Conservation (phyloP, 768 basidiomycete species). For the Dioszegia aurantiaca region DNA sequence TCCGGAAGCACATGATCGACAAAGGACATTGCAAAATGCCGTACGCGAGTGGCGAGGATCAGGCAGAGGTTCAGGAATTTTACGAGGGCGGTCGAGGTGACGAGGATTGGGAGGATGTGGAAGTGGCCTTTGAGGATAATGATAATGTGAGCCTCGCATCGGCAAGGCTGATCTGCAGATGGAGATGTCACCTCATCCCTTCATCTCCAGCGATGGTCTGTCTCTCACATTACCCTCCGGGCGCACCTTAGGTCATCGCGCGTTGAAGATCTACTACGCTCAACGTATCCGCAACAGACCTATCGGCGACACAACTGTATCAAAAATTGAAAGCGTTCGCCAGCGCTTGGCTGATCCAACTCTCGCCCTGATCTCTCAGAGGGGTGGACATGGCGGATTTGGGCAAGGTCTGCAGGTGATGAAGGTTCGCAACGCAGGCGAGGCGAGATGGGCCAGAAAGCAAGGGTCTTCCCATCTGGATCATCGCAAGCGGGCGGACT, state of each 20-base stretch:
- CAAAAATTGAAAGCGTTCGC: conserved; percentile 74
- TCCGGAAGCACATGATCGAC: conserved; percentile 91
- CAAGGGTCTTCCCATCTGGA: conserved; percentile 82
- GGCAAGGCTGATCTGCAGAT: conserved; percentile 58
- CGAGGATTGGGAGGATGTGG: conserved; percentile 52
- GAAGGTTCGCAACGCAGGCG: conserved; percentile 88
- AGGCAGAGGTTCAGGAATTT: conserved; percentile 82
- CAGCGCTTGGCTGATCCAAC: conserved; percentile 76
- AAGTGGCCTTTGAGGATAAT: conserved; percentile 33
- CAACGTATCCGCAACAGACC: conserved; percentile 63
- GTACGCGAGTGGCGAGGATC: conserved; percentile 75
- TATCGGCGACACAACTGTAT: conserved; percentile 57
- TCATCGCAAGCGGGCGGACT: conserved; percentile 70
- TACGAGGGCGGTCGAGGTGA: conserved; percentile 79
- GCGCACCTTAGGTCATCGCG: conserved; percentile 84
- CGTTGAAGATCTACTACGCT: conserved; percentile 77
- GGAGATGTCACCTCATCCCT: conserved; percentile 56
- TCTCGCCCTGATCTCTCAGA: conserved; percentile 75
- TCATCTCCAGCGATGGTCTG: conserved; percentile 60
- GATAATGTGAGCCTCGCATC: conserved; percentile 27
- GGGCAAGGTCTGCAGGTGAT: conserved; percentile 78
- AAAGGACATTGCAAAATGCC: conserved; percentile 92
- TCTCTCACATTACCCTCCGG: conserved; percentile 86
- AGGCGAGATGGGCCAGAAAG: conserved; percentile 85
- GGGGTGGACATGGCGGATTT: conserved; percentile 81